phyloP scores from a whole-genome alignment of 148 eudicot species.

The Vaccinium myrtillus region DNA sequence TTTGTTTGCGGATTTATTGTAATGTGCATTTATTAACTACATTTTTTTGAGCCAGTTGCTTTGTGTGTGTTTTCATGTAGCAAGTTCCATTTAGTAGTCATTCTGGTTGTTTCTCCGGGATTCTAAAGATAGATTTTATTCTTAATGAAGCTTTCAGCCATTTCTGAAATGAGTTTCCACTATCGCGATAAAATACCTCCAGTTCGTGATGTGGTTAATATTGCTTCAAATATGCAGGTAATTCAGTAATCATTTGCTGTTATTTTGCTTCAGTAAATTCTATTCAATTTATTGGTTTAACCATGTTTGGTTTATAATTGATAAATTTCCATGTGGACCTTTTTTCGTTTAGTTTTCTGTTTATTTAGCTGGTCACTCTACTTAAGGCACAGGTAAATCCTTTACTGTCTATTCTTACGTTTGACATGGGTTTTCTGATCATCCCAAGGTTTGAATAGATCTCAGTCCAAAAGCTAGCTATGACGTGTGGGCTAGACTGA shows the following conservation, averaged over 20 bases:
- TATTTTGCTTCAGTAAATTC: not conserved
- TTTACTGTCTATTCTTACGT: not conserved
- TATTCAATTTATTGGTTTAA: not conserved
- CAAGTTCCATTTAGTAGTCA: not conserved
- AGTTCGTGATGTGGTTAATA: not conserved
- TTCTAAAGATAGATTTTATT: not conserved
- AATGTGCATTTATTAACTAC: not conserved
- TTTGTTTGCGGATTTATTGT: no score
- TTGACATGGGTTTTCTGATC: no score
- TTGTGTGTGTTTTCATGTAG: not conserved
- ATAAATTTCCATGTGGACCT: not conserved
- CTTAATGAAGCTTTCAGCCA: slow-evolving; percentile 10
- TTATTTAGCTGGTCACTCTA: not conserved
- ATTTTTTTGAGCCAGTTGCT: not conserved
- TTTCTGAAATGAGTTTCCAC: not conserved
- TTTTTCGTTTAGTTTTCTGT: not conserved
- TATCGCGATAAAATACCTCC: not conserved
- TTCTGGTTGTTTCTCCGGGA: not conserved
- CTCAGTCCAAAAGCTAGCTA: no score
- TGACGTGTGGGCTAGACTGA: not conserved
- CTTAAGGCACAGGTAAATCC: not conserved
- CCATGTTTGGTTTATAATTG: not conserved
- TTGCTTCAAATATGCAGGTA: slow-evolving; percentile 4
- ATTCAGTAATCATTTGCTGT: not conserved
- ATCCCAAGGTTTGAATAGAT: no score